Evolutionary conservation across 2,329 filamentous ascomycete species (phyloP).

Genomic region (Coleophoma crateriformis): DNA sequence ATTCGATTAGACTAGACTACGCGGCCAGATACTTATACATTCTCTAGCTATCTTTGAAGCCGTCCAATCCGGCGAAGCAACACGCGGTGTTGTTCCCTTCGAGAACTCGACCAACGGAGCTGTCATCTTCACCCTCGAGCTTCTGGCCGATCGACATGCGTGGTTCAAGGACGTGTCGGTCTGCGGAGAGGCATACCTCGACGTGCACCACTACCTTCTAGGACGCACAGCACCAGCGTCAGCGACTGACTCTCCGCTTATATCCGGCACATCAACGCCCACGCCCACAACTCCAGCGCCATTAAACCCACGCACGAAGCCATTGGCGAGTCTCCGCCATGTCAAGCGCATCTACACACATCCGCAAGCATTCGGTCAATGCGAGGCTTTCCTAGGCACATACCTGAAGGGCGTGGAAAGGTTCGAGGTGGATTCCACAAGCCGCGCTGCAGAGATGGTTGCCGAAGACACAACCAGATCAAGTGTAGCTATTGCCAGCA

Average conservation of each 20-base stretch:
- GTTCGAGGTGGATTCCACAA: slow-evolving; percentile 81
- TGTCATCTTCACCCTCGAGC: slow-evolving; percentile 84
- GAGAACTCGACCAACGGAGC: slow-evolving; percentile 95
- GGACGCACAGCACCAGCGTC: slow-evolving; percentile 34
- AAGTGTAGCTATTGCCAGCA: slow-evolving; percentile 73
- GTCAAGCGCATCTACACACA: slow-evolving; percentile 83
- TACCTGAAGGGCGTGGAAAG: slow-evolving; percentile 71
- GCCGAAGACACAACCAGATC: slow-evolving; percentile 49
- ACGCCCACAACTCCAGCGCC: slow-evolving; percentile 39
- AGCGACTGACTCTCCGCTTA: slow-evolving; percentile 19
- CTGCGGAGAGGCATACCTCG: slow-evolving; percentile 78
- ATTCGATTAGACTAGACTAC: too few relatives aligned
- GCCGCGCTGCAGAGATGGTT: slow-evolving; percentile 75
- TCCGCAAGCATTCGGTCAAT: slow-evolving; percentile 94
- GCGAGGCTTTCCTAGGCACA: slow-evolving; percentile 64
- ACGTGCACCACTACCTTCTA: slow-evolving; percentile 83
- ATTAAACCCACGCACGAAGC: slow-evolving; percentile 38
- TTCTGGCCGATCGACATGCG: slow-evolving; percentile 69
- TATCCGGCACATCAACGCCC: slow-evolving; percentile 44
- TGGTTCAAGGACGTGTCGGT: slow-evolving; percentile 66
- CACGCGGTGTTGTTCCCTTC: slow-evolving; percentile 82
- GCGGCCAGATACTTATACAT: too few relatives aligned
- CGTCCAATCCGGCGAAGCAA: slow-evolving; percentile 60
- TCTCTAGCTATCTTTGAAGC: slow-evolving; percentile 68
- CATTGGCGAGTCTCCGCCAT: slow-evolving; percentile 47